These are phyloP conservation scores for Moesziomyces sp. DNA, from an alignment of 1,284 basidiomycete genomes.

Conservation along the genomic window DNA sequence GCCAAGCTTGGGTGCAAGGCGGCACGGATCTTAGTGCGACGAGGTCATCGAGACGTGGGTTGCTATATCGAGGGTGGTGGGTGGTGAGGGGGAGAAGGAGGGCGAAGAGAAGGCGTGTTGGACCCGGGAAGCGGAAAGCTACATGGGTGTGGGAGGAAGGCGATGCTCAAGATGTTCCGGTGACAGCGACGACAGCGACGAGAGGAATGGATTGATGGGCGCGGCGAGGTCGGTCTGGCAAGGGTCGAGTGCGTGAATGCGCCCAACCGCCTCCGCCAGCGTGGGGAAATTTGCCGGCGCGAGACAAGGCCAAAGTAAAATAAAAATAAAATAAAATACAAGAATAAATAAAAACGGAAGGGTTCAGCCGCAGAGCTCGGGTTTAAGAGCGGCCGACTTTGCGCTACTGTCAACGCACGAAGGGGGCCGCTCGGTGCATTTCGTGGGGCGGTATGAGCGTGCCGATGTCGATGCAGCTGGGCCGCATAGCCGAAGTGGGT, in stretches of 20 bases:
- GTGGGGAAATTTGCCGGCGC: too few relatives aligned
- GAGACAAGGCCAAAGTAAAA: too few relatives aligned
- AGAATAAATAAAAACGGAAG: too few relatives aligned
- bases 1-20: neutral
- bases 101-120: neutral
- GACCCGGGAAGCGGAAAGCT: slow-evolving; percentile 1
- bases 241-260: too few relatives aligned
- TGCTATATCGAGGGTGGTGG: neutral
- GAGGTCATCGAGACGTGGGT: neutral
- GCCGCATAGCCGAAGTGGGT: neutral
- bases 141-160: neutral
- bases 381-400: neutral
- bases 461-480: neutral
- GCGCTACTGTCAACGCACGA: neutral
- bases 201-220: too few relatives aligned
- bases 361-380: too few relatives aligned
- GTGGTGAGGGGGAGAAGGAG: too few relatives aligned
- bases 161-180: neutral
- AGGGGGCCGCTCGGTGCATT: too few relatives aligned
- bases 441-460: neutral
- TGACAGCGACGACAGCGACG: too few relatives aligned
- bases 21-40: neutral
- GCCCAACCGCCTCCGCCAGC: too few relatives aligned
- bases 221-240: too few relatives aligned
- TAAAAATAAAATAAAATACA: too few relatives aligned